Evolutionary conservation across 768 basidiomycete genomes (phyloP).

Genomic region (Coprinopsis strossmayeri): DNA sequence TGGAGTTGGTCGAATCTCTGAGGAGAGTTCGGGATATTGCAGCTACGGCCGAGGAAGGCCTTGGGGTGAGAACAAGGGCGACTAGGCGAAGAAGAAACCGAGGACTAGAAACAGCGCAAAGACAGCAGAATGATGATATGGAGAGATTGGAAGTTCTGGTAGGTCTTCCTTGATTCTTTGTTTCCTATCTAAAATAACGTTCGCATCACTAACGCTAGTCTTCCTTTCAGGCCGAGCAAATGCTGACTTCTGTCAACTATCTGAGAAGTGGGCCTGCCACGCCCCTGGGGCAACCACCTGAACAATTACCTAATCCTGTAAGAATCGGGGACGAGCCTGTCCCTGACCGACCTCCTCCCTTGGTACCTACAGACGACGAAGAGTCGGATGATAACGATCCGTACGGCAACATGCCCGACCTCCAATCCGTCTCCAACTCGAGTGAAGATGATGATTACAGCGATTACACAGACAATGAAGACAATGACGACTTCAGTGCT

Average conservation of each 20-base stretch:
- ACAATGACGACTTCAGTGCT: background rate
- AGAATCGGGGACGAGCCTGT: too few species aligned
- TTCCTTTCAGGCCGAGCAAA: conserved; percentile 24
- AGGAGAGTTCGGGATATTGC: background rate
- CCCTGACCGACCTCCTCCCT: conserved; percentile 14
- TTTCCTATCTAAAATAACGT: conserved; percentile 1
- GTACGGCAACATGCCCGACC: conserved; percentile 29
- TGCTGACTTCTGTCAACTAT: conserved; percentile 19
- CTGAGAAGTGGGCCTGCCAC: too few species aligned
- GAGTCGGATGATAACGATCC: conserved; percentile 13
- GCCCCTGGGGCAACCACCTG: too few species aligned
- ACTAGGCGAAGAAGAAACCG: conserved; percentile 11
- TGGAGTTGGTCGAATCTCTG: background rate
- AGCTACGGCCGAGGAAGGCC: background rate
- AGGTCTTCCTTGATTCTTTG: conserved; percentile 8
- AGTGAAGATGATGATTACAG: conserved; percentile 22
- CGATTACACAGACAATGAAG: background rate
- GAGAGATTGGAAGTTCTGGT: conserved; percentile 26
- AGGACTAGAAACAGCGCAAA: conserved; percentile 13
- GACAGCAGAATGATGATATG: conserved; percentile 18
- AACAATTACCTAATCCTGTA: too few species aligned
- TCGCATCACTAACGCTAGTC: background rate
- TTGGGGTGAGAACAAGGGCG: background rate
- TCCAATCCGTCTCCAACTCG: conserved; percentile 28
- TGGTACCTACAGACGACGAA: background rate